Conservation (phyloP, 345 rosid genomes). For the Sonneratia alba region DNA sequence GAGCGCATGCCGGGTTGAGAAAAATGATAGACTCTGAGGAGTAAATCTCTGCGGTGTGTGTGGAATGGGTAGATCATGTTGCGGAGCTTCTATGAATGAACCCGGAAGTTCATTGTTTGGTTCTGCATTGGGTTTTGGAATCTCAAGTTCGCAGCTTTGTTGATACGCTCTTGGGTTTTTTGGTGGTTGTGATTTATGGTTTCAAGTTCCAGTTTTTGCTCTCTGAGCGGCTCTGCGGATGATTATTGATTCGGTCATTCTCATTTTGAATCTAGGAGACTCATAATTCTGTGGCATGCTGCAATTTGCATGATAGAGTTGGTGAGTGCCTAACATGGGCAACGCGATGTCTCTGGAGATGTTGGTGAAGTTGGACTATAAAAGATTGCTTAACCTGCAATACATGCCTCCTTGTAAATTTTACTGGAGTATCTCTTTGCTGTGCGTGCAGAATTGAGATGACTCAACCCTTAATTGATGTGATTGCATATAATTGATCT, state of each 20-base stretch:
- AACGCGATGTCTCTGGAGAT: neutral
- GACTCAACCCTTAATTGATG: neutral
- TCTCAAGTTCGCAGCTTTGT: conserved; percentile 1
- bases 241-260: neutral
- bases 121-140: neutral
- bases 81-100: neutral
- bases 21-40: neutral
- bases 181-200: neutral
- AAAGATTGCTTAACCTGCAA: neutral
- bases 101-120: neutral
- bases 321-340: neutral
- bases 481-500: neutral
- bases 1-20: neutral
- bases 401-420: neutral
- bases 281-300: neutral
- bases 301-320: neutral
- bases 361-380: neutral
- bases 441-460: neutral
- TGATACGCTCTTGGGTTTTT: neutral
- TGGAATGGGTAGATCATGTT: neutral
- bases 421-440: neutral
- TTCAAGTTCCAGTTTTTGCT: neutral
- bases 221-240: neutral
- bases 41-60: no score
- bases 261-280: neutral